Conservation (phyloP, 2,329 filamentous ascomycete genomes). For the Cryphonectria carpinicola region DNA sequence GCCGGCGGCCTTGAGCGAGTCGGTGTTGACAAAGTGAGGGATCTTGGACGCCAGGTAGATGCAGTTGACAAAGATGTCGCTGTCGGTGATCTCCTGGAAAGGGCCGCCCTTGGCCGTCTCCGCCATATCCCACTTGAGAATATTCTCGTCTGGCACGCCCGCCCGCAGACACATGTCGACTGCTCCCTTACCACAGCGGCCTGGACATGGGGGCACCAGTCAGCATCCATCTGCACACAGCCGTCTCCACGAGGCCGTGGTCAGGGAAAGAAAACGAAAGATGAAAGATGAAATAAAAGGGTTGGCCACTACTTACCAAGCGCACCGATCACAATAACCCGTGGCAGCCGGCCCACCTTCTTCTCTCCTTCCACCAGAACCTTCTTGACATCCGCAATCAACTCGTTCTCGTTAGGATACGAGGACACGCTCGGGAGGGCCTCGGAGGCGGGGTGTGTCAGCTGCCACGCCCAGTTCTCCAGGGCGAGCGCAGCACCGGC, state of each 20-base stretch:
- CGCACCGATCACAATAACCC: constrained; percentile 80
- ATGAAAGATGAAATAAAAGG: no score
- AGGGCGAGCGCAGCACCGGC: constrained; percentile 71
- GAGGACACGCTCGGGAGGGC: constrained; percentile 68
- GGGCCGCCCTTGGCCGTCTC: constrained; percentile 79
- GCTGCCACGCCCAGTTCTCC: constrained; percentile 82
- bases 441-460: constrained; percentile 63
- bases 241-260: background rate
- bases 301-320: constrained; percentile 20
- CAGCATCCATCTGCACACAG: background rate
- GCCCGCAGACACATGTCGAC: constrained; percentile 77
- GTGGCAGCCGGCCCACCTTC: constrained; percentile 69
- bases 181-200: constrained; percentile 83
- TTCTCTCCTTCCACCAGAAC: constrained; percentile 66
- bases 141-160: constrained; percentile 70
- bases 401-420: constrained; percentile 74
- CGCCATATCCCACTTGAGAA: constrained; percentile 73
- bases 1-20: constrained; percentile 65
- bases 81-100: constrained; percentile 76
- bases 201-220: constrained; percentile 42
- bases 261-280: background rate
- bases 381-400: constrained; percentile 76
- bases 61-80: constrained; percentile 82
- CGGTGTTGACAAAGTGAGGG: constrained; percentile 76
- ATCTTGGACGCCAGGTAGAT: constrained; percentile 84